These are phyloP conservation scores for Haplographium delicatum DNA, from an alignment of 495 filamentous ascomycete genomes.

Conservation along the genomic window DNA sequence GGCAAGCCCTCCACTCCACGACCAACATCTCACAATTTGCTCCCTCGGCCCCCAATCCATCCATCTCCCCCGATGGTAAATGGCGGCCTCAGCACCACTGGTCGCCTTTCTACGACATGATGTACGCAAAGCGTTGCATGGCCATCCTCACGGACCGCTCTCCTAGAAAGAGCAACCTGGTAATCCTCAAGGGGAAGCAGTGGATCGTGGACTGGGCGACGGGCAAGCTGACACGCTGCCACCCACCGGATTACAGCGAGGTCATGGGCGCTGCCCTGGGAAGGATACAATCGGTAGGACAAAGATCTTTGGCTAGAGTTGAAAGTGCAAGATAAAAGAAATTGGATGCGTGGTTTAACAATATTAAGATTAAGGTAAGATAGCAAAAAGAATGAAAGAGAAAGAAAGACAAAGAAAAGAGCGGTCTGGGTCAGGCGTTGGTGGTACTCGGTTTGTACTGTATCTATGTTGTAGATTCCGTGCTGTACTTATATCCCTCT, in stretches of 20 bases:
- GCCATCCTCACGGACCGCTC: slow-evolving; percentile 39
- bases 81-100: slow-evolving; percentile 43
- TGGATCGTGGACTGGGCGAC: slow-evolving; percentile 46
- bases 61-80: slow-evolving; percentile 34
- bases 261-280: background rate
- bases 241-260: slow-evolving; percentile 31
- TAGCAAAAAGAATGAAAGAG: too few relatives aligned
- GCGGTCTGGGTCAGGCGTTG: too few relatives aligned
- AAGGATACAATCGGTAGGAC: too few relatives aligned
- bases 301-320: too few relatives aligned
- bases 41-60: slow-evolving; percentile 6
- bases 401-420: too few relatives aligned
- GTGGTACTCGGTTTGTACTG: too few relatives aligned
- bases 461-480: too few relatives aligned
- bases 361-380: too few relatives aligned
- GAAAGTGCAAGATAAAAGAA: too few relatives aligned
- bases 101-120: slow-evolving; percentile 44
- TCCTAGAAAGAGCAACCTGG: slow-evolving; percentile 40
- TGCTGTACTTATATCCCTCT: too few relatives aligned
- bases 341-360: too few relatives aligned
- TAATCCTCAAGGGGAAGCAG: slow-evolving; percentile 39
- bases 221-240: slow-evolving; percentile 35
- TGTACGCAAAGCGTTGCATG: slow-evolving; percentile 51
- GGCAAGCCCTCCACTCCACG: slow-evolving; percentile 11
- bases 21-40: slow-evolving; percentile 9